phyloP scores from a whole-genome alignment of 2,329 filamentous ascomycete species.

The Cordyceps cicadae region DNA sequence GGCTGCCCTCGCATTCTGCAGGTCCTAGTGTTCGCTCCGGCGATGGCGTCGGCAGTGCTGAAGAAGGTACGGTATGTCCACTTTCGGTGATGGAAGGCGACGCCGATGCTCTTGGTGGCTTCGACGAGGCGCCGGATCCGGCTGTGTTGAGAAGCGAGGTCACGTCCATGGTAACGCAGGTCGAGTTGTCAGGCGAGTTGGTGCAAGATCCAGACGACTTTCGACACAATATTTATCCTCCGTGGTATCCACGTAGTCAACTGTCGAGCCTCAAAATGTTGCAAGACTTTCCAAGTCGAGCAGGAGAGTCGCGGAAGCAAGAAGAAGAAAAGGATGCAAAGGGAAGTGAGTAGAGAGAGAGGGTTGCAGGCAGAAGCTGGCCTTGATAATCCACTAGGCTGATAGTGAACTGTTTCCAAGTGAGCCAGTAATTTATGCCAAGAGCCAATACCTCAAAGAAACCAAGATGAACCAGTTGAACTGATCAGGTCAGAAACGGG shows the following conservation, averaged over 20 bases:
- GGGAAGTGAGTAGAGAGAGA: background rate
- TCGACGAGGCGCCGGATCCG: background rate
- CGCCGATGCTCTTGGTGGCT: slow-evolving; percentile 6
- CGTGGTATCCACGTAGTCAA: background rate
- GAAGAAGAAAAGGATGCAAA: background rate
- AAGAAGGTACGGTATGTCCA: slow-evolving; percentile 9
- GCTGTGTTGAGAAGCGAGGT: slow-evolving; percentile 11
- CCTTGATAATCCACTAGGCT: background rate
- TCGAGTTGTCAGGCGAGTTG: background rate
- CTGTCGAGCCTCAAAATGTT: background rate
- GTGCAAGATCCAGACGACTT: background rate
- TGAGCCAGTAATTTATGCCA: background rate
- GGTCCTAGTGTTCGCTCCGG: slow-evolving; percentile 11
- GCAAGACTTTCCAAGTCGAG: background rate
- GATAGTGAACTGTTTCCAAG: background rate
- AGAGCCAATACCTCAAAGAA: background rate
- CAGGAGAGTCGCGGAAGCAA: background rate
- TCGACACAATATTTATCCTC: background rate
- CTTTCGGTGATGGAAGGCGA: slow-evolving; percentile 10
- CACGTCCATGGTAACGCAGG: slow-evolving; percentile 8
- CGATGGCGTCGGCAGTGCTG: slow-evolving; percentile 12
- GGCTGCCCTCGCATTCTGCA: background rate
- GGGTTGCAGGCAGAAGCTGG: background rate
- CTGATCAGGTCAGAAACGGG: slow-evolving; percentile 3
- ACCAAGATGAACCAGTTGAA: slow-evolving; percentile 6